Conservation (phyloP, 108 stramenopile species). For the Pseudonitzschia multiseries region DNA sequence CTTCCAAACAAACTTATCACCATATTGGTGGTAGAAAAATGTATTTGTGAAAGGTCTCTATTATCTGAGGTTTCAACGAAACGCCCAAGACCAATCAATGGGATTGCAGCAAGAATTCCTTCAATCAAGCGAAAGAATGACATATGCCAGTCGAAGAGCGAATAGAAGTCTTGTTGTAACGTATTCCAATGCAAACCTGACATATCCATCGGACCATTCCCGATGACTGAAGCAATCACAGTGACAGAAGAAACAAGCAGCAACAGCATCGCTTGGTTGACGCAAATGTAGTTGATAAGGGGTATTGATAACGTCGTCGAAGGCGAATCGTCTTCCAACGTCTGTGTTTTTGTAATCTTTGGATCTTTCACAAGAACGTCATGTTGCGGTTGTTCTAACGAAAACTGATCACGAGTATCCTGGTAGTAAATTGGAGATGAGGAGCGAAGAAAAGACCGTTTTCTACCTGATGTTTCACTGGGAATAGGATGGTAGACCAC, state of each 20-base stretch:
- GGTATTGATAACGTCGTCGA: constrained; percentile 8
- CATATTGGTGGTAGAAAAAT: constrained; percentile 54
- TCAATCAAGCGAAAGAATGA: constrained; percentile 23
- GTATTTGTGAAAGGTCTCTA: constrained; percentile 32
- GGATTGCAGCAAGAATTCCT: constrained; percentile 48
- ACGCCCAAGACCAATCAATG: constrained; percentile 43
- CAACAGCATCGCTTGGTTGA: constrained; percentile 28
- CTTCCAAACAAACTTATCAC: constrained; percentile 60
- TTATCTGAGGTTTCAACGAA: constrained; percentile 35
- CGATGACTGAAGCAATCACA: constrained; percentile 7
- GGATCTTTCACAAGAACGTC: not conserved
- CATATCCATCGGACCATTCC: constrained; percentile 11
- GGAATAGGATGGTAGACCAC: not conserved
- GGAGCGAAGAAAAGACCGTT: not conserved
- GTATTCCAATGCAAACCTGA: constrained; percentile 28
- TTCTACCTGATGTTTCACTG: not conserved
- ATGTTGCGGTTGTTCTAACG: not conserved
- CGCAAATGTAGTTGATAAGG: constrained; percentile 28
- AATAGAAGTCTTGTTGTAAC: constrained; percentile 5
- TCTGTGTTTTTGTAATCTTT: not conserved
- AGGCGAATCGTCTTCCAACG: not conserved
- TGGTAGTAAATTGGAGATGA: constrained; percentile 1
- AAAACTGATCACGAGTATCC: not conserved
- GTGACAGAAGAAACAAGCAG: constrained; percentile 22
- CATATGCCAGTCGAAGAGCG: constrained; percentile 30